Evolutionary conservation across 1,284 basidiomycete species (phyloP).

Genomic region (Spongiforma sp.): DNA sequence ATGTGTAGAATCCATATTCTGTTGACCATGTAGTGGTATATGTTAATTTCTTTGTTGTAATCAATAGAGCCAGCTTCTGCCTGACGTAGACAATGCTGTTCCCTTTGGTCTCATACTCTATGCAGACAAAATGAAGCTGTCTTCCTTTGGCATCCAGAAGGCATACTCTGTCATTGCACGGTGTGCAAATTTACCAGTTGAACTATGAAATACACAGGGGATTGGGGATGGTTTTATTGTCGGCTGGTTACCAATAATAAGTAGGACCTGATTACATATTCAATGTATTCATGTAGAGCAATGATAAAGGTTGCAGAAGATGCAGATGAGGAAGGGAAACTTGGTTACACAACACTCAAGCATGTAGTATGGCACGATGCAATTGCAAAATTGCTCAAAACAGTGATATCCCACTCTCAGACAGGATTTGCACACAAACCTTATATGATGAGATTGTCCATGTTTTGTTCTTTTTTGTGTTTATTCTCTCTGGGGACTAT

Average conservation of each 20-base stretch:
- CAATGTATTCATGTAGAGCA: too few species aligned
- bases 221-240: slow-evolving; percentile 47
- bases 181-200: slow-evolving; percentile 41
- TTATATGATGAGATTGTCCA: neutral
- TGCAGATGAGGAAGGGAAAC: neutral
- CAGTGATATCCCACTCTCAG: neutral
- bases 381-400: neutral
- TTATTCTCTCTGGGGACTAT: neutral
- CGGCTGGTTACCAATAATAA: slow-evolving; percentile 51
- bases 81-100: slow-evolving; percentile 1
- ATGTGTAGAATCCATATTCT: neutral
- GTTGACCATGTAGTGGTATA: neutral
- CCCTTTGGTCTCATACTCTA: slow-evolving; percentile 22
- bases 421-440: neutral
- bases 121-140: slow-evolving; percentile 22
- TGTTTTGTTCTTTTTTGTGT: neutral
- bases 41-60: neutral
- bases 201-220: slow-evolving; percentile 43
- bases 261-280: too few species aligned
- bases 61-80: neutral
- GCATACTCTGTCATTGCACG: slow-evolving; percentile 50
- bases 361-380: neutral
- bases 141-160: slow-evolving; percentile 33
- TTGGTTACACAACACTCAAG: neutral
- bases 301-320: neutral